These are phyloP conservation scores for Alternaria incomplexa DNA, from an alignment of 2,329 filamentous ascomycete species.

Conservation along the genomic window DNA sequence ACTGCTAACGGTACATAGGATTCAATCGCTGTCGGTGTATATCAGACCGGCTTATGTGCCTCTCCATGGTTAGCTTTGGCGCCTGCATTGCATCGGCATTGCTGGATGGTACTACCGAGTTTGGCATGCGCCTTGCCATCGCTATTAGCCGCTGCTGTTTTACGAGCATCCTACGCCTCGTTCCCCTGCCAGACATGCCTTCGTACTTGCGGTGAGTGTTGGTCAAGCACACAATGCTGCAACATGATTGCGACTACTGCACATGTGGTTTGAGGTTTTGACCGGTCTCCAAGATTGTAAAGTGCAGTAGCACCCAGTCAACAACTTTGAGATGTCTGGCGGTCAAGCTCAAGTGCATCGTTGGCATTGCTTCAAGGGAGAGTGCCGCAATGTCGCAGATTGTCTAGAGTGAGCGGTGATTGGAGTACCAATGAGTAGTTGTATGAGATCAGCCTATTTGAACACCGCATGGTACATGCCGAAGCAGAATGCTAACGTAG, in stretches of 20 bases:
- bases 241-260: background rate
- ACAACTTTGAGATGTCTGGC: background rate
- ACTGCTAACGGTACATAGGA: background rate
- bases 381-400: background rate
- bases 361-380: background rate
- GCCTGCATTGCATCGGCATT: slow-evolving; percentile 1
- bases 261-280: background rate
- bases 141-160: background rate
- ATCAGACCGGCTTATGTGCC: background rate
- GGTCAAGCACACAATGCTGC: background rate
- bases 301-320: background rate
- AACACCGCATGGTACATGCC: background rate
- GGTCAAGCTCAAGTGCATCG: background rate
- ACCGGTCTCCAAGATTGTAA: background rate
- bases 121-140: background rate
- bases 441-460: background rate
- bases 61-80: background rate
- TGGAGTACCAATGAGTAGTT: background rate
- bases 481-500: background rate
- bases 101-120: background rate
- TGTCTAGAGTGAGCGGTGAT: background rate
- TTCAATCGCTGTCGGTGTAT: background rate
- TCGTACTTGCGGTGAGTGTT: background rate
- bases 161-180: background rate
- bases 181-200: background rate